Percentiles rank a stretch among this genome's conserved stretches.
These are phyloP conservation scores for Chrysanthemum makinoi DNA, from an alignment of 129 eudicot genomes.

Conservation along the genomic window DNA sequence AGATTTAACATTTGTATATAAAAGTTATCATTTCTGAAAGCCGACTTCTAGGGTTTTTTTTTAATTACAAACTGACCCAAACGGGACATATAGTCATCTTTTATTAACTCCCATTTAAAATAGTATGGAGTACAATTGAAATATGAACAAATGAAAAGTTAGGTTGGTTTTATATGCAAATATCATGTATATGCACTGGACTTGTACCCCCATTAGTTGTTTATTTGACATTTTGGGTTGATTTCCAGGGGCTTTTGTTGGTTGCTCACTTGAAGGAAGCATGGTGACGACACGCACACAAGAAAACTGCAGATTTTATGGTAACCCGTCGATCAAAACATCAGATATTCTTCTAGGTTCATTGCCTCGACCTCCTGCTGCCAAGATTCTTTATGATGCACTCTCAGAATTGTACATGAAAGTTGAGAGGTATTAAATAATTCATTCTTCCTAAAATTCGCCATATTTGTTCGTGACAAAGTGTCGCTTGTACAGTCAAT, in stretches of 20 bases:
- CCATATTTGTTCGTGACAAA: conserved; percentile 6
- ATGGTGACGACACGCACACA: conserved; percentile 47
- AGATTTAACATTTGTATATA: no score
- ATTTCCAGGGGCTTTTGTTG: conserved; percentile 67
- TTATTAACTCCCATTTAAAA: no score
- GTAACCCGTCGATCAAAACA: conserved; percentile 48
- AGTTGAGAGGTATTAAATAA: conserved; percentile 28
- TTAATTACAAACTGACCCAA: no score
- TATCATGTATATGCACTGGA: neutral
- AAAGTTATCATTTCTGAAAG: no score
- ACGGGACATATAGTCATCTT: no score
- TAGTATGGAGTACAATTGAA: no score
- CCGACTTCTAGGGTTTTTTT: no score
- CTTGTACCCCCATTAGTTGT: neutral
- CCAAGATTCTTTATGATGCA: conserved; percentile 57
- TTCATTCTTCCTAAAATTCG: neutral
- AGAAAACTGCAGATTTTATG: conserved; percentile 62
- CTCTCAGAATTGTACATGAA: conserved; percentile 57
- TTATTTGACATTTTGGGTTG: neutral
- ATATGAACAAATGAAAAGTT: no score
- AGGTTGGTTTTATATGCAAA: no score
- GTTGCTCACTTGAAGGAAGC: conserved; percentile 64
- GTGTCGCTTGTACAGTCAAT: conserved; percentile 16
- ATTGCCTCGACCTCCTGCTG: conserved; percentile 71
- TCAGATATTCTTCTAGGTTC: conserved; percentile 68